Evolutionary conservation across 1,139 yeast species (phyloP).

Genomic region (Saccharomyces uvarum): DNA sequence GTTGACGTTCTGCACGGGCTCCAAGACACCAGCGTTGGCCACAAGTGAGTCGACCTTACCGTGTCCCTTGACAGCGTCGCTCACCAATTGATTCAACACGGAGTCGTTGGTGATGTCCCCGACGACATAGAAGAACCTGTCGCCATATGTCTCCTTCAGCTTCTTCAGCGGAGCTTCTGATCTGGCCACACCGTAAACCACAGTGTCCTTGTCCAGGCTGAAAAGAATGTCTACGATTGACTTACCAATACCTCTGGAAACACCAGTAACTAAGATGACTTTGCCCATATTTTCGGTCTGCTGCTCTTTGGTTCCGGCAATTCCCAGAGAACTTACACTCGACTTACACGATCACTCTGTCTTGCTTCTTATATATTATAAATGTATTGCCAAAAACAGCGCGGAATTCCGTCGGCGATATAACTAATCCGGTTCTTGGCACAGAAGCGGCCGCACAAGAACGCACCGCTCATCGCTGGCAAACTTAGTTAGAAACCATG

Average conservation of each 20-base stretch:
- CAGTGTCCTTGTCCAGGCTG: slow-evolving; percentile 38
- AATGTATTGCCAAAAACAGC: slow-evolving; percentile 34
- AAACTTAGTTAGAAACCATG: not conserved
- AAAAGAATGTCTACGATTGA: slow-evolving; percentile 55
- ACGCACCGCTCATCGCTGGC: not conserved
- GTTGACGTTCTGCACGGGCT: slow-evolving; percentile 51
- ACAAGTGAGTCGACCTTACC: slow-evolving; percentile 57
- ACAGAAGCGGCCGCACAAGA: not conserved
- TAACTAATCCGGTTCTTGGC: not conserved
- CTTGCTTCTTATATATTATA: too few species aligned
- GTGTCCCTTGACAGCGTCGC: slow-evolving; percentile 42
- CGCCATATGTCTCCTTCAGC: slow-evolving; percentile 42
- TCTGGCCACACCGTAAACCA: slow-evolving; percentile 74
- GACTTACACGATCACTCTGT: slow-evolving; percentile 33
- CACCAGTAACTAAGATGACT: slow-evolving; percentile 60
- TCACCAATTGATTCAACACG: slow-evolving; percentile 40
- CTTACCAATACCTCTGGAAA: slow-evolving; percentile 72
- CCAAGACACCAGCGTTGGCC: slow-evolving; percentile 83
- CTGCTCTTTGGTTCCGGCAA: not conserved
- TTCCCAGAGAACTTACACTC: slow-evolving; percentile 17
- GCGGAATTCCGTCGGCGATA: not conserved
- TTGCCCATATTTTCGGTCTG: slow-evolving; percentile 8
- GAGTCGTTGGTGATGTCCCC: slow-evolving; percentile 59
- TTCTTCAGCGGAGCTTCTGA: slow-evolving; percentile 41
- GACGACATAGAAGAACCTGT: slow-evolving; percentile 45